These are phyloP conservation scores for Staphylotrichum tortipilum DNA, from an alignment of 495 filamentous ascomycete species.

Conservation along the genomic window DNA sequence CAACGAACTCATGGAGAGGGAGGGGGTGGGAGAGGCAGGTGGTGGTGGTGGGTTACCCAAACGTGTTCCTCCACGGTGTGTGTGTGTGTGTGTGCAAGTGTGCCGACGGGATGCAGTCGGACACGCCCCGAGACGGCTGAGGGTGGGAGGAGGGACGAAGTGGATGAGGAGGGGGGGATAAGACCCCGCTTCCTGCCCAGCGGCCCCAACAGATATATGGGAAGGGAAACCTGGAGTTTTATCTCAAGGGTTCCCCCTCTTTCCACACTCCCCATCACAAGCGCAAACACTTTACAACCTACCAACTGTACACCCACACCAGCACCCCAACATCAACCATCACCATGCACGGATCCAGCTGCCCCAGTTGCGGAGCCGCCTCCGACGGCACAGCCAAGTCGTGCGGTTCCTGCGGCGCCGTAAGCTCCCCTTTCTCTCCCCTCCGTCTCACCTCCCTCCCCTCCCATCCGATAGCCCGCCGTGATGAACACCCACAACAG, in stretches of 20 bases:
- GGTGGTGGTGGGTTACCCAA: too few relatives aligned
- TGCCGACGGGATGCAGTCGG: too few relatives aligned
- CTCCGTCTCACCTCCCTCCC: background rate
- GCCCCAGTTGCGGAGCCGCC: constrained; percentile 43
- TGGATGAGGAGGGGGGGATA: background rate
- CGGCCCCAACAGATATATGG: too few relatives aligned
- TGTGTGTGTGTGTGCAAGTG: too few relatives aligned
- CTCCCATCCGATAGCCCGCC: background rate
- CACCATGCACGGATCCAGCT: constrained; percentile 38
- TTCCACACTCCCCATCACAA: background rate
- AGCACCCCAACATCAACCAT: background rate
- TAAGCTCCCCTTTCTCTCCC: constrained; percentile 23
- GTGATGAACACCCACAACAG: background rate
- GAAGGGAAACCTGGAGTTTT: background rate
- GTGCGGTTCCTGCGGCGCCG: constrained; percentile 41
- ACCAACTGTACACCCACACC: background rate
- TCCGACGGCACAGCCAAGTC: constrained; percentile 34
- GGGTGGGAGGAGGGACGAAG: background rate
- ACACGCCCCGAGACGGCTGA: background rate
- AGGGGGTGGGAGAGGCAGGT: too few relatives aligned
- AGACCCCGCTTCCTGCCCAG: constrained; percentile 7
- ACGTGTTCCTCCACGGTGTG: too few relatives aligned
- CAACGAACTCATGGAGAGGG: too few relatives aligned
- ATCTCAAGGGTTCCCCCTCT: background rate
- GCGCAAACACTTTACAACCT: background rate